Percentiles rank a stretch among this genome's conserved stretches.
Evolutionary conservation across 208 protist genomes (phyloP).

Genomic region (Borovskyia barvae): DNA sequence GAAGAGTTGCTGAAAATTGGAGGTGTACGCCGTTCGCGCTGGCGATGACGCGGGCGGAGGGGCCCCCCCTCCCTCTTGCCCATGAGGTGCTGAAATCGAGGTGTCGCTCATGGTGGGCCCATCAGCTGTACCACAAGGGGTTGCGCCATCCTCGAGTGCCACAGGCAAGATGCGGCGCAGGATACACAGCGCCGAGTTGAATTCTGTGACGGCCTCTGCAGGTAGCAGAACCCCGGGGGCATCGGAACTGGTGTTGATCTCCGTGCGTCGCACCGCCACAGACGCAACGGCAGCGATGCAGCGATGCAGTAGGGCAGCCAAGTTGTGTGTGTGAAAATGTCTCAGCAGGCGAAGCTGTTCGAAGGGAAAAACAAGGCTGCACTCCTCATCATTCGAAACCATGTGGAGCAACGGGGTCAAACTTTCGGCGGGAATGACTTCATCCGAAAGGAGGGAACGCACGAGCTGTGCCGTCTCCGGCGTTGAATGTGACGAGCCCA

Average conservation of each 20-base stretch:
- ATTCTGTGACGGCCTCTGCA: slow-evolving; percentile 22
- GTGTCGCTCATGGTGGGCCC: neutral
- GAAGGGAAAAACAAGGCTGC: slow-evolving; percentile 45
- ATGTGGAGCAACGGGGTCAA: slow-evolving; percentile 38
- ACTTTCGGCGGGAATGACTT: slow-evolving; percentile 17
- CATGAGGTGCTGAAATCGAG: neutral
- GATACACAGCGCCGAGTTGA: slow-evolving; percentile 59
- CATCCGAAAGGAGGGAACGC: slow-evolving; percentile 26
- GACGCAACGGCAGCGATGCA: slow-evolving; percentile 61
- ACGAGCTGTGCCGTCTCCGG: slow-evolving; percentile 54
- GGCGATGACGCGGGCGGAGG: neutral
- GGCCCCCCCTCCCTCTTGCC: too few species aligned
- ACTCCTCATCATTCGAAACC: slow-evolving; percentile 41
- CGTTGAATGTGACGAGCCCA: slow-evolving; percentile 71
- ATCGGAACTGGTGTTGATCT: slow-evolving; percentile 19
- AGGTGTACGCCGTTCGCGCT: slow-evolving; percentile 43
- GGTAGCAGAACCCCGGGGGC: slow-evolving; percentile 12
- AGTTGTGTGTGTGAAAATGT: slow-evolving; percentile 81
- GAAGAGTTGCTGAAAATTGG: slow-evolving; percentile 68
- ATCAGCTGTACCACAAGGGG: too few species aligned
- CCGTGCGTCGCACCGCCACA: slow-evolving; percentile 25
- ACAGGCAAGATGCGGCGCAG: slow-evolving; percentile 65
- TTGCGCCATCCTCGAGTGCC: slow-evolving; percentile 61
- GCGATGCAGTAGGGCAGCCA: slow-evolving; percentile 65
- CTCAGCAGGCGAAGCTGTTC: slow-evolving; percentile 58